Percentiles rank a stretch among this genome's conserved stretches.
These are phyloP conservation scores for Gamsiella multidivaricata DNA, from an alignment of 192 early-diverging fungal species.

Conservation along the genomic window DNA sequence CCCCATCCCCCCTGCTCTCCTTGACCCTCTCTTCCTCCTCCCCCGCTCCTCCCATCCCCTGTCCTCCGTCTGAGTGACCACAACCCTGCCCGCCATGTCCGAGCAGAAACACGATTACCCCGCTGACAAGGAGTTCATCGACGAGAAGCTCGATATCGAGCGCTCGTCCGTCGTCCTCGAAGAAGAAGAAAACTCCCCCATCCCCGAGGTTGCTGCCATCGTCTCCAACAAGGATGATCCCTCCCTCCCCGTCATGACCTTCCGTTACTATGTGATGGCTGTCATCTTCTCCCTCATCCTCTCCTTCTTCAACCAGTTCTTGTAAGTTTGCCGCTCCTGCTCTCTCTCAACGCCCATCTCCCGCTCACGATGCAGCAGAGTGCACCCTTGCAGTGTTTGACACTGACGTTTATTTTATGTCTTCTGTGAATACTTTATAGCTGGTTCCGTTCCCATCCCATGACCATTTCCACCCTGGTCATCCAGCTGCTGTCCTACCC, in stretches of 20 bases:
- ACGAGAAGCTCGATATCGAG: constrained; percentile 26
- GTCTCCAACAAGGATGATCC: constrained; percentile 65
- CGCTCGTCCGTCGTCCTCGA: constrained; percentile 33
- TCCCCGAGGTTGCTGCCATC: constrained; percentile 56
- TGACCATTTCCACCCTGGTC: constrained; percentile 27
- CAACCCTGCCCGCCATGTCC: neutral
- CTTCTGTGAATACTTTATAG: neutral
- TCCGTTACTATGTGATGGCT: constrained; percentile 61
- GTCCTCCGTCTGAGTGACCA: neutral
- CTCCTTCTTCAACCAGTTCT: no score
- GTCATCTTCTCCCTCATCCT: constrained; percentile 51
- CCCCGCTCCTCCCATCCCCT: neutral
- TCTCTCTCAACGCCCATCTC: constrained; percentile 1
- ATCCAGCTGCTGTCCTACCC: constrained; percentile 43
- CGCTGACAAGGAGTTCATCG: constrained; percentile 34
- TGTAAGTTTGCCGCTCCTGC: neutral
- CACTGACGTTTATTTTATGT: neutral
- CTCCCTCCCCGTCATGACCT: constrained; percentile 58
- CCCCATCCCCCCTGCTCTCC: neutral
- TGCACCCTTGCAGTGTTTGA: neutral
- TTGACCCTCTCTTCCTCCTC: neutral
- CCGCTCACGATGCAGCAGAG: no score
- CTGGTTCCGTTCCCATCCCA: constrained; percentile 43
- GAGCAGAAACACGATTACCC: constrained; percentile 14
- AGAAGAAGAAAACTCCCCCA: constrained; percentile 60